These are phyloP conservation scores for Xylaria venustula DNA, from an alignment of 495 filamentous ascomycete genomes.

Conservation along the genomic window DNA sequence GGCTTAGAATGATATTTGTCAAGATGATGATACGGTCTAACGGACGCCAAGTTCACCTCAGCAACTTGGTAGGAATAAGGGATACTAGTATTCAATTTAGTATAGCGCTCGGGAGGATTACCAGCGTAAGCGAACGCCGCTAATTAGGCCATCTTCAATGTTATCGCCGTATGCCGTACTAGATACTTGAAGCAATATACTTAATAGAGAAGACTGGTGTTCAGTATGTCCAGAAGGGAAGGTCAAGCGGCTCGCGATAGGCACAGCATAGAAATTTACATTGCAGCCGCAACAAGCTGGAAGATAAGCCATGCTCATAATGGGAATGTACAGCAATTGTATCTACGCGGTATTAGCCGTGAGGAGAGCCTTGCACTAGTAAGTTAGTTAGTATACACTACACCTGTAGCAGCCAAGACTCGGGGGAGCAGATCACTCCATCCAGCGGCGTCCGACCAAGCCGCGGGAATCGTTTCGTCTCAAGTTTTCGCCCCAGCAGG, in stretches of 20 bases:
- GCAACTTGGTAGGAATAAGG: constrained; percentile 1
- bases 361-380: neutral
- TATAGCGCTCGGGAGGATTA: neutral
- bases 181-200: no score
- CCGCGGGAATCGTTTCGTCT: constrained; percentile 1
- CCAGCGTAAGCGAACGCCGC: neutral
- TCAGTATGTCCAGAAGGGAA: constrained; percentile 35
- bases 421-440: neutral
- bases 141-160: neutral
- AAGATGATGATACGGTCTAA: neutral
- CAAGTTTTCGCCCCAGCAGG: neutral
- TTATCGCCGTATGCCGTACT: no score
- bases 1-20: neutral
- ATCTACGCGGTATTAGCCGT: neutral
- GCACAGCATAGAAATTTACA: constrained; percentile 24
- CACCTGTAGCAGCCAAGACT: constrained; percentile 5
- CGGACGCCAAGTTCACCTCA: neutral
- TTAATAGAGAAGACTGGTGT: neutral
- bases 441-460: neutral
- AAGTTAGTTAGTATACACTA: neutral
- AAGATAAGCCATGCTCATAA: constrained; percentile 31
- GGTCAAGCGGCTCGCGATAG: constrained; percentile 28
- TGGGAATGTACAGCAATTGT: constrained; percentile 2
- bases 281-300: constrained; percentile 30
- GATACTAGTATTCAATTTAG: neutral